phyloP scores from a whole-genome alignment of 139 green algal species.

The Picochlorum sp. region DNA sequence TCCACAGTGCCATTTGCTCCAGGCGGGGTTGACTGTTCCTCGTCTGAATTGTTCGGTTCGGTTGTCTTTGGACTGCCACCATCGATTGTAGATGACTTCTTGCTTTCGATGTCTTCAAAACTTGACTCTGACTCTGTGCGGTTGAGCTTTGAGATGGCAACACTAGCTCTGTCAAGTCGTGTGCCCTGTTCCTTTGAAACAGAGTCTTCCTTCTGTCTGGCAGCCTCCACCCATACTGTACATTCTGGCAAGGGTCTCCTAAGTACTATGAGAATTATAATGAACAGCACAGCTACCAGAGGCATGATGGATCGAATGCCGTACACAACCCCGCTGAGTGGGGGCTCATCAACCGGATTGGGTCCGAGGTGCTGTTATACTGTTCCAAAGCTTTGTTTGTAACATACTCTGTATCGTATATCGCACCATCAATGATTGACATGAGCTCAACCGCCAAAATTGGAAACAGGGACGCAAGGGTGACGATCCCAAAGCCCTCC shows the following conservation, averaged over 20 bases:
- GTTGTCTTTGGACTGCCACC: neutral
- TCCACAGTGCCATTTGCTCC: constrained; percentile 2
- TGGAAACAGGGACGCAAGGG: constrained; percentile 35
- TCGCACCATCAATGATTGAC: constrained; percentile 21
- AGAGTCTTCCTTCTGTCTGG: neutral
- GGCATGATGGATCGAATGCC: constrained; percentile 38
- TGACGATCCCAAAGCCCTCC: constrained; percentile 50
- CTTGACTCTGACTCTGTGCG: neutral
- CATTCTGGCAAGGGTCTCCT: constrained; percentile 18
- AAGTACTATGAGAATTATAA: constrained; percentile 28
- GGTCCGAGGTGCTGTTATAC: too few species aligned
- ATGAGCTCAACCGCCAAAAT: constrained; percentile 44
- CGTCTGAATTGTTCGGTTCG: neutral
- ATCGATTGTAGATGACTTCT: neutral
- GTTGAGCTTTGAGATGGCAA: constrained; percentile 9
- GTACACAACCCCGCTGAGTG: constrained; percentile 34
- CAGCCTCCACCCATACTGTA: constrained; percentile 10
- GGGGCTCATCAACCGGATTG: constrained; percentile 16
- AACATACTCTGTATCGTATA: constrained; percentile 29
- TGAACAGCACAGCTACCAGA: constrained; percentile 21
- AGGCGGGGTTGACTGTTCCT: neutral
- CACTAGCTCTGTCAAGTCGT: neutral
- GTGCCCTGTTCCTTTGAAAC: neutral
- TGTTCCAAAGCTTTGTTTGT: constrained; percentile 9
- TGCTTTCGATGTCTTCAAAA: neutral